Percentiles rank a stretch among this genome's conserved stretches.
phyloP scores from a whole-genome alignment of 106 monocot species.

The Vanilla planifolia region DNA sequence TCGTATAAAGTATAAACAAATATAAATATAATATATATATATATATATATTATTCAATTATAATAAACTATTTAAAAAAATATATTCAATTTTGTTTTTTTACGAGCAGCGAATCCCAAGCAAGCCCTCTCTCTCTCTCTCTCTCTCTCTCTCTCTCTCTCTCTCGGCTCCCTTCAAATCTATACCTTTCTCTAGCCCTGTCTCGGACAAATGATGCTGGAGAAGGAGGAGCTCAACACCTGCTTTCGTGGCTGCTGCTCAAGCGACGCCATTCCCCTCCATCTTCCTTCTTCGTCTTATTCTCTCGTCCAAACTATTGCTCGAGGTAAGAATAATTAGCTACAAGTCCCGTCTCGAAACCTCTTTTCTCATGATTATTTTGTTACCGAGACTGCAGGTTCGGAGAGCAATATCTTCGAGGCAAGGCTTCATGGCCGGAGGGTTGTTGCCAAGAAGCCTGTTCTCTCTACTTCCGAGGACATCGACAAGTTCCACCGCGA shows the following conservation, averaged over 20 bases:
- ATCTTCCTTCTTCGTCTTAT: slow-evolving; percentile 58
- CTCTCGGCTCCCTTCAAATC: too few species aligned
- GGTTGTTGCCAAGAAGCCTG: slow-evolving; percentile 89
- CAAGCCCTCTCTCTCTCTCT: too few species aligned
- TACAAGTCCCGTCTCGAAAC: not conserved
- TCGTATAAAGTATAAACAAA: too few species aligned
- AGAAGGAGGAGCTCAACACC: slow-evolving; percentile 36
- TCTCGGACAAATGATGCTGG: slow-evolving; percentile 20
- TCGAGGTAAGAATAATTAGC: slow-evolving; percentile 20
- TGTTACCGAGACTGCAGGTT: slow-evolving; percentile 15
- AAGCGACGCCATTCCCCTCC: slow-evolving; percentile 61
- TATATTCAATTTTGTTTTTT: too few species aligned
- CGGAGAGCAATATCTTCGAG: slow-evolving; percentile 82
- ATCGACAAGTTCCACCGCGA: slow-evolving; percentile 90
- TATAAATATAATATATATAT: too few species aligned
- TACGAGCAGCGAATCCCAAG: too few species aligned
- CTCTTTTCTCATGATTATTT: not conserved
- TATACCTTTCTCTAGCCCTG: too few species aligned
- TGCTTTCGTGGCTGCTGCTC: slow-evolving; percentile 90
- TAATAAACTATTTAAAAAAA: too few species aligned
- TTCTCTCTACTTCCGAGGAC: slow-evolving; percentile 81
- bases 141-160: too few species aligned
- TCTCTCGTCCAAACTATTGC: slow-evolving; percentile 70
- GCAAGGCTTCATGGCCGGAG: slow-evolving; percentile 47
- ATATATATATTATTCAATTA: too few species aligned